Base-by-base conservation (phyloP, 129 eudicot species). In the Helichrysum umbraculigerum region DNA sequence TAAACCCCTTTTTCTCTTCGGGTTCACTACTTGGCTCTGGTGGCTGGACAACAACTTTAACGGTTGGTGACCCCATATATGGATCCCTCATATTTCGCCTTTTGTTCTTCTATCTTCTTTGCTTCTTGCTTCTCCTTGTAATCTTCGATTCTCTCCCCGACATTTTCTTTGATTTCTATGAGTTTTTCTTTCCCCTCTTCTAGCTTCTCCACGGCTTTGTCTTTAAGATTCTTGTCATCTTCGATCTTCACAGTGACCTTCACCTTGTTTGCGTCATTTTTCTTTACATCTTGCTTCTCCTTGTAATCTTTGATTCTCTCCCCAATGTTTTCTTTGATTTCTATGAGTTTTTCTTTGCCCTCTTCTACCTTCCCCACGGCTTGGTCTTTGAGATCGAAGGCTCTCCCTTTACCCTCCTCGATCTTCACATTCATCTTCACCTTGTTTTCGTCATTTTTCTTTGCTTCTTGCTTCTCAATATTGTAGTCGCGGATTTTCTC, bases 1-100 rank as follows among this genome's bases (percentile, higher is more conserved):
- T 68, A 71, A 90, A 81, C 30, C 98, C 92, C 71, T 92, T 92
- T 81, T 92, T 90, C 86, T 92, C 96, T 62, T 84, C 90, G 0
- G 73, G 68, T 28, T 76, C 86, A 6, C 25, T 16, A 30, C 67
- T 61, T 54, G 85, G 62, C 37, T 76, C 68, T 1, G 62, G 74
- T 69, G 85, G 81, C 37, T 50, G 77, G 34, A 79, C 83, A 2
- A 66, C 28, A n/a, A 60, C 78, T 61, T 72, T 76, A 59, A 67
- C 33, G 32, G 10, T 6, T 21, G 84, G 75, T 42, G 41, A 73
- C 71, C n/a, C 86, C 17, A 66, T 83, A 21, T 68, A 58, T n/a
- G n/a, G n/a, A n/a, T 68, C 80, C 87, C 39, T 83, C 86, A n/a
- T 35, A 42, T 75, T 79, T 84, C 69, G 76, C 83, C 47, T 81